Evolutionary conservation across 148 eudicot species (phyloP).

Genomic region (Cornus kousa): DNA sequence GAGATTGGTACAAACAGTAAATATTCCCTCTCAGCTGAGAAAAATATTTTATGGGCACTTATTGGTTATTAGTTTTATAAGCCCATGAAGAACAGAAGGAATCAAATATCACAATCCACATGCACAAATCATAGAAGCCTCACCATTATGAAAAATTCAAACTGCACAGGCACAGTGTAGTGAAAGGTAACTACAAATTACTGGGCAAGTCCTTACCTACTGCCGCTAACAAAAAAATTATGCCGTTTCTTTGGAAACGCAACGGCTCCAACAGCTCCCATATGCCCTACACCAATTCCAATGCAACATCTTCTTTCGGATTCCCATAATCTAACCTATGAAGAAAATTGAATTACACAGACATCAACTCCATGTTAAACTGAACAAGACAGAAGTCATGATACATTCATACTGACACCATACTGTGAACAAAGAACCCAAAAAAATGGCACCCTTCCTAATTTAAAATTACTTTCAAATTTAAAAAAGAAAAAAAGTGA

Average conservation of each 20-base stretch:
- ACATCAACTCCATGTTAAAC: background rate
- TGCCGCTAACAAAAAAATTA: conserved; percentile 87
- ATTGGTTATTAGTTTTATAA: background rate
- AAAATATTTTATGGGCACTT: background rate
- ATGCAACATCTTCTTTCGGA: conserved; percentile 53
- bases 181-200: background rate
- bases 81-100: background rate
- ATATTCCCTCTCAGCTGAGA: background rate
- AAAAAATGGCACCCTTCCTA: background rate
- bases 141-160: too few species aligned
- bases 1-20: background rate
- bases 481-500: background rate
- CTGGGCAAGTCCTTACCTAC: conserved; percentile 52
- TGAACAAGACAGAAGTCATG: background rate
- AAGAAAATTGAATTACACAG: conserved; percentile 12
- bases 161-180: background rate
- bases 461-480: background rate
- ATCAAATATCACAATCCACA: too few species aligned
- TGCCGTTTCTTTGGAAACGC: conserved; percentile 73
- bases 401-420: background rate
- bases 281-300: conserved; percentile 84
- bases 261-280: conserved; percentile 94
- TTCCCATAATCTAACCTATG: conserved; percentile 92
- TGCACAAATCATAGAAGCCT: too few species aligned
- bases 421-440: background rate